Percentiles rank a stretch among this genome's conserved stretches.
Evolutionary conservation across 768 basidiomycete species (phyloP).

Genomic region (Tricholoma flavovirens): DNA sequence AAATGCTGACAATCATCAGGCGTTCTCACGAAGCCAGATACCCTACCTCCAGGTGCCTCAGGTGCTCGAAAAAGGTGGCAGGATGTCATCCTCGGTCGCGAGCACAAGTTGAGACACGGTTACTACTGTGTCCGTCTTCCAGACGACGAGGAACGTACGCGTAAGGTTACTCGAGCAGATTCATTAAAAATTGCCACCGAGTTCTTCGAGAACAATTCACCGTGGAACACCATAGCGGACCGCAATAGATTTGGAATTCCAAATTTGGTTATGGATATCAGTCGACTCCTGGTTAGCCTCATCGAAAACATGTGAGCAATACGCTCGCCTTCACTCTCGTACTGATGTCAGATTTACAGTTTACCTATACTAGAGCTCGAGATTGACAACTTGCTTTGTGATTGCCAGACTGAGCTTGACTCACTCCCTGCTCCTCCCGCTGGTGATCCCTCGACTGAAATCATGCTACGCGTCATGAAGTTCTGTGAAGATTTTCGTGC

Average conservation of each 20-base stretch:
- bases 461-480: constrained; percentile 27
- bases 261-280: constrained; percentile 30
- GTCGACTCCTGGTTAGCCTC: constrained; percentile 29
- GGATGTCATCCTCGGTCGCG: constrained; percentile 33
- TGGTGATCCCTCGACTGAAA: constrained; percentile 31
- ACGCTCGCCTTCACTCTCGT: background rate
- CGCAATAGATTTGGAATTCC: constrained; percentile 30
- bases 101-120: constrained; percentile 33
- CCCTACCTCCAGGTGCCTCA: constrained; percentile 31
- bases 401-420: constrained; percentile 20
- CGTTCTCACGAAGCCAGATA: constrained; percentile 53
- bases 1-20: constrained; percentile 22
- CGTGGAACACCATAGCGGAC: constrained; percentile 27
- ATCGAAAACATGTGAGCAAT: constrained; percentile 27
- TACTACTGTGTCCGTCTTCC: constrained; percentile 43
- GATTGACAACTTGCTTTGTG: constrained; percentile 16
- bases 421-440: constrained; percentile 23
- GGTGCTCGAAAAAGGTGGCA: constrained; percentile 34
- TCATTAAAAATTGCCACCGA: constrained; percentile 26
- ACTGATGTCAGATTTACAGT: constrained; percentile 7
- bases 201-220: constrained; percentile 29
- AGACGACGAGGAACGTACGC: constrained; percentile 29
- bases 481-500: constrained; percentile 26
- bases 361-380: constrained; percentile 25
- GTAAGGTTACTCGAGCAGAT: constrained; percentile 21